Base-by-base conservation (phyloP, 768 basidiomycete species). In the Trametes villosa region DNA sequence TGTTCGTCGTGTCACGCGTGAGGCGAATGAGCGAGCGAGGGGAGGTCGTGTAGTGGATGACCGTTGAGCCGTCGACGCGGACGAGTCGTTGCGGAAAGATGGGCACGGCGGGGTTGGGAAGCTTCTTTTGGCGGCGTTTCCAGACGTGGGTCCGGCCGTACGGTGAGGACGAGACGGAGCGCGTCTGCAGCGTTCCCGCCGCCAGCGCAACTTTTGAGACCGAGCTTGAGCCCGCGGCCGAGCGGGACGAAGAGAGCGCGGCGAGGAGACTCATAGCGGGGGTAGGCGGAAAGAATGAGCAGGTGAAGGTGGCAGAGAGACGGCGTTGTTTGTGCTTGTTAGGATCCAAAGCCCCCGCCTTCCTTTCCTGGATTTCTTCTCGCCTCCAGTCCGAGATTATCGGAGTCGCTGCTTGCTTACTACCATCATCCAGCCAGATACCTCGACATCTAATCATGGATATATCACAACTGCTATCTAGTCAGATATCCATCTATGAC, bases 1-100 rank as follows among this genome's bases (percentile, higher is more conserved):
- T 88, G 72, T 94, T 97, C 17, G 91, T 92, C 50, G 91, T 87
- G 68, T 96, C 94, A 41, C 94, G 86, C 20, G 94, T 91, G 47
- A 96, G 79, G 36, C 87, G 84, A 46, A 93, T 83, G 36, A 84
- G 73, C 4, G 89, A 87, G 7, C 86, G 87, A 0, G 95, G 94
- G 0, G 94, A 93, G 1, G 94, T 96, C 13, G 91, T 92, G 83
- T 89, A 91, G 66, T 95, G 91, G 5, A 84, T 86, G 72, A 92
- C 94, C 1, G 90, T 91, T 27, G 91, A 89, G 12, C 95, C 94
- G 76, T 96, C 95, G 0, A 93, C 87, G 65, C 91, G 87, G 58
- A 92, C 82, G 61, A 96, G 90, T 64, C 81, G 84, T 74, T 95
- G 93, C 3, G 92, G 89, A 74, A 89, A 96, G 64, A 89, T 89